Conservation (phyloP, 2,329 filamentous ascomycete genomes). For the Xylaria sp. region DNA sequence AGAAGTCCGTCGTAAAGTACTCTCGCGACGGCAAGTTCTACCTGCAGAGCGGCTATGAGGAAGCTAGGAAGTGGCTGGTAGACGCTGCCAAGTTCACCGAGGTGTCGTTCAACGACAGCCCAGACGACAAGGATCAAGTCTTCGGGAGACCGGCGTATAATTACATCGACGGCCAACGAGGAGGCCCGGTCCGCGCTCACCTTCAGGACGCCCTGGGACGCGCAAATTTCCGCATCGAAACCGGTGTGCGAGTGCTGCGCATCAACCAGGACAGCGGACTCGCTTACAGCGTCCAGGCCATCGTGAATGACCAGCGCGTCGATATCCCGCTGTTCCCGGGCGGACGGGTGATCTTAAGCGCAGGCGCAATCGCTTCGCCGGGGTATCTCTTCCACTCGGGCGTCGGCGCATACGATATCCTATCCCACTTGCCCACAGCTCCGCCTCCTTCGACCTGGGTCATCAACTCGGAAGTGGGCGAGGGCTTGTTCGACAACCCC, state of each 20-base stretch:
- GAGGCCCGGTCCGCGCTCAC: constrained; percentile 56
- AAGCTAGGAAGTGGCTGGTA: constrained; percentile 56
- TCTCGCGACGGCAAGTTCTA: constrained; percentile 53
- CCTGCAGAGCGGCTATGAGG: constrained; percentile 53
- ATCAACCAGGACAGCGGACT: constrained; percentile 48
- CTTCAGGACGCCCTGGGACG: constrained; percentile 51
- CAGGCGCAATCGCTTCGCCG: constrained; percentile 43
- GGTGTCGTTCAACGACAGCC: constrained; percentile 52
- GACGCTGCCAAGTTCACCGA: constrained; percentile 53
- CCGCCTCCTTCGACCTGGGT: constrained; percentile 49
- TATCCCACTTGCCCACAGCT: constrained; percentile 27
- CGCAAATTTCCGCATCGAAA: constrained; percentile 52
- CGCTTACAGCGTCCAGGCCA: constrained; percentile 50
- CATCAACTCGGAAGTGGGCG: constrained; percentile 54
- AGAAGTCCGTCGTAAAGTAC: constrained; percentile 51
- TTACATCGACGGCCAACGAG: constrained; percentile 55
- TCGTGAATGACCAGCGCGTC: constrained; percentile 40
- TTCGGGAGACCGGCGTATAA: constrained; percentile 56
- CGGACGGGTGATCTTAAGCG: constrained; percentile 44
- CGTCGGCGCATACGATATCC: constrained; percentile 41
- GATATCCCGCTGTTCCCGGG: constrained; percentile 38
- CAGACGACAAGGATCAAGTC: constrained; percentile 52
- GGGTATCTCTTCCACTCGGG: constrained; percentile 48
- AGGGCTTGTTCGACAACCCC: constrained; percentile 60
- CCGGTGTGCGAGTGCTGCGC: constrained; percentile 49